Conservation (phyloP, 768 basidiomycete genomes). For the Filobasidium floriforme region DNA sequence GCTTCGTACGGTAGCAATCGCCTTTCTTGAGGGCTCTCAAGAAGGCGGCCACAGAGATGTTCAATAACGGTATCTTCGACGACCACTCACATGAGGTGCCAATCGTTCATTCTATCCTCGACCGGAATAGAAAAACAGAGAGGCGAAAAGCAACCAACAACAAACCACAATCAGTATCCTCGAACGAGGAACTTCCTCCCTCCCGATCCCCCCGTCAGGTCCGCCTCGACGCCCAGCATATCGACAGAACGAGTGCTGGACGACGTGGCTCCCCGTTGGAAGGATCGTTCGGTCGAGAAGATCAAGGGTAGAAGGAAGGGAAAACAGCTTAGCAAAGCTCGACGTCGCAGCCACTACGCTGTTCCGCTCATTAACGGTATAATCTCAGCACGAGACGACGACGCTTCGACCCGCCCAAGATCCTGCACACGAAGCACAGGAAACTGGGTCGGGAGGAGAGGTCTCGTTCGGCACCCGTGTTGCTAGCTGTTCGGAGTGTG, state of each 20-base stretch:
- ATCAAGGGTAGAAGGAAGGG: conserved; percentile 10
- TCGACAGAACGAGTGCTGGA: too few species aligned
- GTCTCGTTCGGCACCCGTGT: conserved; percentile 28
- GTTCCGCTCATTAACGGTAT: conserved; percentile 46
- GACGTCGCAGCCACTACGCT: conserved; percentile 47
- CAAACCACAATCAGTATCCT: neutral
- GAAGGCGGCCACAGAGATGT: neutral
- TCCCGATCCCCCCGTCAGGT: neutral
- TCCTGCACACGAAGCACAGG: too few species aligned
- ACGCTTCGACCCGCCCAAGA: neutral
- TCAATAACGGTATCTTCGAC: neutral
- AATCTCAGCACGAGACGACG: conserved; percentile 42
- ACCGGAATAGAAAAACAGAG: neutral
- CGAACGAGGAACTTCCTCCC: neutral
- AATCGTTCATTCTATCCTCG: neutral
- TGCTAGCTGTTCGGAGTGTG: conserved; percentile 14
- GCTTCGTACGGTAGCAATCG: too few species aligned
- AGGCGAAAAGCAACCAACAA: neutral
- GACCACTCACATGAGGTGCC: neutral
- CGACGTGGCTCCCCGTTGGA: too few species aligned
- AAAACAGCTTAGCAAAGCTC: conserved; percentile 33
- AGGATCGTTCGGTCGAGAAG: neutral
- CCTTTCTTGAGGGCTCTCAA: too few species aligned
- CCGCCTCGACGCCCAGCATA: neutral
- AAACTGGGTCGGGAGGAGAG: too few species aligned